Evolutionary conservation across 257 asterid genomes (phyloP).

Genomic region (Ajuga chamaepitys): DNA sequence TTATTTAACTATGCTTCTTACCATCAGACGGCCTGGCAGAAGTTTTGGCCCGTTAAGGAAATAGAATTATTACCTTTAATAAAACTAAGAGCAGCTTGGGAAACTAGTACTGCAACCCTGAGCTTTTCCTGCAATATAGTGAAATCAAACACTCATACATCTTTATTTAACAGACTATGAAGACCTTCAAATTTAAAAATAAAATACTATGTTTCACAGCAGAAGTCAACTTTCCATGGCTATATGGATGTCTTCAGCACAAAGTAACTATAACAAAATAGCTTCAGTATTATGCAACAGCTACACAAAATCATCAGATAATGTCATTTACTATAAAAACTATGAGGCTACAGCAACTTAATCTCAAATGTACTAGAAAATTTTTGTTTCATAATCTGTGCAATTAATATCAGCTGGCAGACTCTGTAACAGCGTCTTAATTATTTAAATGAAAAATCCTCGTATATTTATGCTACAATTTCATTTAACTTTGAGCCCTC

Average conservation of each 20-base stretch:
- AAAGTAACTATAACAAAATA: background rate
- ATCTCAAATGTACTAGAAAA: background rate
- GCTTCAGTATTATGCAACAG: background rate
- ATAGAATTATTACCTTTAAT: slow-evolving; percentile 49
- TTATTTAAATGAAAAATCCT: background rate
- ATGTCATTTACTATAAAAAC: background rate
- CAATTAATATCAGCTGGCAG: background rate
- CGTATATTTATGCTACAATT: background rate
- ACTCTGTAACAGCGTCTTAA: background rate
- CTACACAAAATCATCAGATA: background rate
- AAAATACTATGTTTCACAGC: too few relatives aligned
- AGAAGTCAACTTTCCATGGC: background rate
- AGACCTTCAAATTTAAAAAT: background rate
- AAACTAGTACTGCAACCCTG: slow-evolving; percentile 76
- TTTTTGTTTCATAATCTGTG: background rate
- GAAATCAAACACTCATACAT: slow-evolving; percentile 1
- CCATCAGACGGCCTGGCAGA: too few relatives aligned
- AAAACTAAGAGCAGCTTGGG: slow-evolving; percentile 82
- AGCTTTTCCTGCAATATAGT: slow-evolving; percentile 68
- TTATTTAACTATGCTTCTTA: too few relatives aligned
- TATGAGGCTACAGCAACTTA: background rate
- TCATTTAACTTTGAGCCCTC: background rate
- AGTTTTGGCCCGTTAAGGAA: too few relatives aligned
- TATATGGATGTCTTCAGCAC: background rate
- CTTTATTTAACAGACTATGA: slow-evolving; percentile 1